Conservation (phyloP, 306 rosid genomes). For the Vigna reflexopilosa region DNA sequence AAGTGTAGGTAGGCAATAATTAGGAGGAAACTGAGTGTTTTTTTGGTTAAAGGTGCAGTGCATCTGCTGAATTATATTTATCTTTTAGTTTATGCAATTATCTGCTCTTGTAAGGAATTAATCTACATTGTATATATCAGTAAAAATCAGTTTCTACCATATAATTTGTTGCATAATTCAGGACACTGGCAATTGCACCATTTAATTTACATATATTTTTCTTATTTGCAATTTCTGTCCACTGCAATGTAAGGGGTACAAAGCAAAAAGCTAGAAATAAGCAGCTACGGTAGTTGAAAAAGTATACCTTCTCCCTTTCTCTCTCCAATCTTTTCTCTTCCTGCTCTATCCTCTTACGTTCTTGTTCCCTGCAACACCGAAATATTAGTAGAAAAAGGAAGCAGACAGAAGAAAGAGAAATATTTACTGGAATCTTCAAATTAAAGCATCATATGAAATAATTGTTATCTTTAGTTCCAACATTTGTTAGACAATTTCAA, state of each 20-base stretch:
- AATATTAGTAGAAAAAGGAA: conserved; percentile 21
- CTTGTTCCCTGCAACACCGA: conserved; percentile 55
- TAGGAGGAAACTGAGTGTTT: neutral
- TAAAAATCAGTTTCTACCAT: neutral
- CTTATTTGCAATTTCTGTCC: neutral
- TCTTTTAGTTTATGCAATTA: neutral
- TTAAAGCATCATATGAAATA: neutral
- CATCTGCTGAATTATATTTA: neutral
- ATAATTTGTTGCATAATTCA: neutral
- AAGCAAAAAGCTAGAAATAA: neutral
- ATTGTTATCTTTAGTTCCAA: conserved; percentile 2
- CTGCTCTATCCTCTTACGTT: conserved; percentile 45
- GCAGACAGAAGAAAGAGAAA: conserved; percentile 23
- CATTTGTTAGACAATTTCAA: neutral
- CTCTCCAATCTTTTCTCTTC: conserved; percentile 55
- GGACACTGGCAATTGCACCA: neutral
- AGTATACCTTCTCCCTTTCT: conserved; percentile 73
- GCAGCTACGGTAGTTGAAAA: neutral
- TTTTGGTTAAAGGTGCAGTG: neutral
- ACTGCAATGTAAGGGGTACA: neutral
- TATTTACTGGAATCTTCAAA: neutral
- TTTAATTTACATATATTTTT: conserved; percentile 1
- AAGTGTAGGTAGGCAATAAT: too few species aligned
- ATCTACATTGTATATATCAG: neutral
- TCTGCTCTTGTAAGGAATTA: neutral